Evolutionary conservation across 257 asterid species (phyloP).

Genomic region (Linderniella brevidens): DNA sequence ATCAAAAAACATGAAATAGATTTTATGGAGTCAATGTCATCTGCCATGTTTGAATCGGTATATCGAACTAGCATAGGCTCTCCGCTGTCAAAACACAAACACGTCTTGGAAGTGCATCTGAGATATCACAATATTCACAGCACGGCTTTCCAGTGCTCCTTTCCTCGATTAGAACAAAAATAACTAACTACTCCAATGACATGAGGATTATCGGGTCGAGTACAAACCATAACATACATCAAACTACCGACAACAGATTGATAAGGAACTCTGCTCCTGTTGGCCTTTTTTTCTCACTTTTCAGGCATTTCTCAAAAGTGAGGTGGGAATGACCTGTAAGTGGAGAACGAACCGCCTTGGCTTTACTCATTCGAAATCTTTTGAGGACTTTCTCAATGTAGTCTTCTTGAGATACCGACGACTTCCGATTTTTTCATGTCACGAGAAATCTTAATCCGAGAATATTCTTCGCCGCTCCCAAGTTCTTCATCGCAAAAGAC

Average conservation of each 20-base stretch:
- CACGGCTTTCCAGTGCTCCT: background rate
- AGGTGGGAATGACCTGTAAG: background rate
- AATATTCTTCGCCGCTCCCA: background rate
- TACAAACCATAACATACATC: background rate
- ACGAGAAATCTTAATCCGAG: background rate
- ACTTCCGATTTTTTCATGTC: background rate
- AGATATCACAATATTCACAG: constrained; percentile 1
- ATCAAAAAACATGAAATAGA: background rate
- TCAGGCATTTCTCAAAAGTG: background rate
- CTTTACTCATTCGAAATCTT: background rate
- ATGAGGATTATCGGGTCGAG: background rate
- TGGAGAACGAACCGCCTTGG: background rate
- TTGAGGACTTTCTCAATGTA: background rate
- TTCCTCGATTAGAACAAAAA: background rate
- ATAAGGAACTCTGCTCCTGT: background rate
- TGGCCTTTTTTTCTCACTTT: background rate
- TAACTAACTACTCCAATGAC: background rate
- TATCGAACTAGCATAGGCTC: background rate
- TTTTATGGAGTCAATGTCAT: background rate
- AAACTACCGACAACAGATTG: background rate
- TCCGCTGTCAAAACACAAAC: background rate
- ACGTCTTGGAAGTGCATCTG: background rate
- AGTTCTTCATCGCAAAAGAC: background rate
- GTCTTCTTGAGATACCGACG: background rate
- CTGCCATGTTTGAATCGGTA: constrained; percentile 2